Conservation (phyloP, 352 stramenopile species). For the Phytophthora uliginosa region DNA sequence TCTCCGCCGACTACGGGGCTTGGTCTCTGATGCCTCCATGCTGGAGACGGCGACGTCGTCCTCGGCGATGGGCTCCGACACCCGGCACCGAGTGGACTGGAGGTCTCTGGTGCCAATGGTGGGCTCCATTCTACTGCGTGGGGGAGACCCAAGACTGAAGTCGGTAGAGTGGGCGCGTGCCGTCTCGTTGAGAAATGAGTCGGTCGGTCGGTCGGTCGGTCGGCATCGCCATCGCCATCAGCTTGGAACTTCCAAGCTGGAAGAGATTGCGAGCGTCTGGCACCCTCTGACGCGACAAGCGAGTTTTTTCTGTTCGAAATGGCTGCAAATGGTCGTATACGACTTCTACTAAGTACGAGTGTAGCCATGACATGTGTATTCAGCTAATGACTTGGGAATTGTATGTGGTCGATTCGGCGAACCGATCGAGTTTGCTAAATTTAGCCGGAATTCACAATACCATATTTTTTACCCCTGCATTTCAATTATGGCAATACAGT, state of each 20-base stretch:
- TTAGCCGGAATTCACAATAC: too few relatives aligned
- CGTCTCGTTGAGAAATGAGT: conserved; percentile 5
- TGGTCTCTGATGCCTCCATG: conserved; percentile 1
- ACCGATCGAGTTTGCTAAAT: too few relatives aligned
- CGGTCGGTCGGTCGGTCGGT: background rate
- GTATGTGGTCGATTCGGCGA: too few relatives aligned
- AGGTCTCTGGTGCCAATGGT: background rate
- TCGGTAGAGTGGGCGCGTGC: background rate
- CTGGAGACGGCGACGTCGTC: conserved; percentile 1
- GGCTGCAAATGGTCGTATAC: background rate
- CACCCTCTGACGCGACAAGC: background rate
- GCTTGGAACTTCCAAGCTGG: background rate
- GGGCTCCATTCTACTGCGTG: background rate
- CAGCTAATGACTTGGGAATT: too few relatives aligned
- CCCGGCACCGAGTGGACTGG: conserved; percentile 6
- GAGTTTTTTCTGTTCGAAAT: conserved; percentile 11
- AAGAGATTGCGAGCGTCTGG: conserved; percentile 3
- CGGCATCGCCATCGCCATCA: conserved; percentile 7
- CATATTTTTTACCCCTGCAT: too few relatives aligned
- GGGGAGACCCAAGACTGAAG: too few relatives aligned
- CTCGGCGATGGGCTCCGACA: conserved; percentile 3
- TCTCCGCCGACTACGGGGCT: background rate
- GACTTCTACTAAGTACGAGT: too few relatives aligned
- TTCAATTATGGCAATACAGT: too few relatives aligned
- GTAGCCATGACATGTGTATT: too few relatives aligned